Evolutionary conservation across 1,284 basidiomycete species (phyloP).

Genomic region (Naganishia albida): DNA sequence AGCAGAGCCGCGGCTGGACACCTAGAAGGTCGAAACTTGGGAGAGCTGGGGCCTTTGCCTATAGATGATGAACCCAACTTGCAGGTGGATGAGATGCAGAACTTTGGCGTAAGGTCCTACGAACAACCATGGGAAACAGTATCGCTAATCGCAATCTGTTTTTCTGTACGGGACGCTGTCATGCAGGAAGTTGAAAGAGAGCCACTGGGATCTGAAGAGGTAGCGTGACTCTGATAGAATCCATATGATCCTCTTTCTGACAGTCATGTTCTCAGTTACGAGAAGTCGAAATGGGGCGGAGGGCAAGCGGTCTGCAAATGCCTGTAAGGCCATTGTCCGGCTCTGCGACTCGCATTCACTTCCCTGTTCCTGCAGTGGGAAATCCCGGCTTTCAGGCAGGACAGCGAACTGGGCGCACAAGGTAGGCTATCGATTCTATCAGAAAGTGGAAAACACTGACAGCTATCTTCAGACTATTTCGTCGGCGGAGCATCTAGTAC

Average conservation of each 20-base stretch:
- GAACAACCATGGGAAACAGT: background rate
- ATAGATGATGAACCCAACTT: background rate
- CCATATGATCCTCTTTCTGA: background rate
- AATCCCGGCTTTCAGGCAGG: background rate
- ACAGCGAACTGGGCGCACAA: conserved; percentile 21
- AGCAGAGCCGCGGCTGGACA: background rate
- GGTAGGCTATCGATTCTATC: background rate
- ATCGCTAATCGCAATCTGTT: background rate
- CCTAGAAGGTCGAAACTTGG: background rate
- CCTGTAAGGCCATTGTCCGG: conserved; percentile 12
- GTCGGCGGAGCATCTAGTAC: conserved; percentile 25
- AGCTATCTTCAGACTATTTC: background rate
- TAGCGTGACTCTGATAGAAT: background rate
- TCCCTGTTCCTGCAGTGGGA: conserved; percentile 5
- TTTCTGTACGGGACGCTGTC: background rate
- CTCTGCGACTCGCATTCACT: background rate
- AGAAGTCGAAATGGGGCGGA: conserved; percentile 26
- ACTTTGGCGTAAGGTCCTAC: background rate
- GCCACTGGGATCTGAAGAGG: conserved; percentile 24
- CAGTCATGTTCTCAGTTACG: background rate
- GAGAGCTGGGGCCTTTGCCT: conserved; percentile 15
- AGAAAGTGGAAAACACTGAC: background rate
- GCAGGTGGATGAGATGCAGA: conserved; percentile 4
- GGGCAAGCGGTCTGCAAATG: conserved; percentile 23
- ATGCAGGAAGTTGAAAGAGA: background rate